A percentile compares a stretch with the other conserved stretches of the same genome.
Evolutionary conservation across 2,329 filamentous ascomycete species (phyloP).

Genomic region (Emydomyces testavorans): DNA sequence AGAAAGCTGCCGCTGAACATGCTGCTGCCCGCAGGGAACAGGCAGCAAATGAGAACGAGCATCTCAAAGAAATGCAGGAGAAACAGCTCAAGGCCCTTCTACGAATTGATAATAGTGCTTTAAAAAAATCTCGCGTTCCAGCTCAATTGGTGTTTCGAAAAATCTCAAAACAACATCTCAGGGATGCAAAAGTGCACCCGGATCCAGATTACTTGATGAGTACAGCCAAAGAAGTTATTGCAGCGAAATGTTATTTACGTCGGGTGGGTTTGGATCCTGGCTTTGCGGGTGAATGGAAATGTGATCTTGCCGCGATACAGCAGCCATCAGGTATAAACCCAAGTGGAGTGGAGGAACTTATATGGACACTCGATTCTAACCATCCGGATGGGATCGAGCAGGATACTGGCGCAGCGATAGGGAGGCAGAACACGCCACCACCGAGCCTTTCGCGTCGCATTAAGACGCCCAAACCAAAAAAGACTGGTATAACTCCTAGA

Average conservation of each 20-base stretch:
- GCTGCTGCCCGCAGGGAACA: slow-evolving; percentile 21
- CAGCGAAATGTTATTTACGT: slow-evolving; percentile 25
- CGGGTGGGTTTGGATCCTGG: slow-evolving; percentile 22
- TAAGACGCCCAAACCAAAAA: background rate
- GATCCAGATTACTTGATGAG: slow-evolving; percentile 24
- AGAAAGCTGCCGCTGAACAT: slow-evolving; percentile 16
- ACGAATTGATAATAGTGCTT: slow-evolving; percentile 25
- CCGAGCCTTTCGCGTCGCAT: background rate
- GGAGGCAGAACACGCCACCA: background rate
- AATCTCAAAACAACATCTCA: slow-evolving; percentile 18
- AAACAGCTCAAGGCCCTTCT: slow-evolving; percentile 27
- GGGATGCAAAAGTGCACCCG: slow-evolving; percentile 11
- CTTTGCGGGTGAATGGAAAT: slow-evolving; percentile 28
- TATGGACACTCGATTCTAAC: slow-evolving; percentile 11
- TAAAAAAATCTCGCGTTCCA: slow-evolving; percentile 19
- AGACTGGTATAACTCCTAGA: background rate
- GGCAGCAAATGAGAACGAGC: slow-evolving; percentile 22
- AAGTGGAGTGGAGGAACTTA: slow-evolving; percentile 13
- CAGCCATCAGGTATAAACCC: slow-evolving; percentile 14
- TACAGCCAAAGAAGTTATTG: slow-evolving; percentile 23
- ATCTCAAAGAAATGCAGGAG: slow-evolving; percentile 25
- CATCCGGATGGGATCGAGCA: slow-evolving; percentile 7
- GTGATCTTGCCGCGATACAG: slow-evolving; percentile 18
- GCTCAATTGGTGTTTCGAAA: slow-evolving; percentile 24
- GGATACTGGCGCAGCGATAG: slow-evolving; percentile 1